phyloP scores from a whole-genome alignment of 2,329 filamentous ascomycete genomes.

The Emydomyces testavorans region DNA sequence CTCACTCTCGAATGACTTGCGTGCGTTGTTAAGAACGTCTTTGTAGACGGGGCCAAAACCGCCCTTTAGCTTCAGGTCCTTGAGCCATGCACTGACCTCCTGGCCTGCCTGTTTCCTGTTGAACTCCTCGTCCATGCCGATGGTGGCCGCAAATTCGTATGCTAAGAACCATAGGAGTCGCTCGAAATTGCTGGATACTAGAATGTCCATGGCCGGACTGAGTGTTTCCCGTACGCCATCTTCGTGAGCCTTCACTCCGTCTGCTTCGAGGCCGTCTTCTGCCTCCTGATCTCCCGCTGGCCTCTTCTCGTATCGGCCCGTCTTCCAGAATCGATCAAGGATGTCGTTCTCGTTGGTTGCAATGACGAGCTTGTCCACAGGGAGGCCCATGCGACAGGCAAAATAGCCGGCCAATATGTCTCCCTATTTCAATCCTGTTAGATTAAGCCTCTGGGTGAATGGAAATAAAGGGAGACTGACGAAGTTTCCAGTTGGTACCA shows the following conservation, averaged over 20 bases:
- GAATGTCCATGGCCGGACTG: constrained; percentile 93
- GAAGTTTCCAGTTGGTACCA: constrained; percentile 93
- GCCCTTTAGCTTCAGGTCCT: constrained; percentile 65
- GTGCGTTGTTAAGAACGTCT: constrained; percentile 61
- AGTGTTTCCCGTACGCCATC: constrained; percentile 81
- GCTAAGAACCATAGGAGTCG: constrained; percentile 87
- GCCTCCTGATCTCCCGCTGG: background rate
- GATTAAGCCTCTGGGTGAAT: background rate
- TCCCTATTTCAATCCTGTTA: no score
- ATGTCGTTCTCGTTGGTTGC: constrained; percentile 98
- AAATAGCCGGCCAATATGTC: constrained; percentile 62
- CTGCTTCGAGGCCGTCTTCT: constrained; percentile 52
- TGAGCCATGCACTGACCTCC: constrained; percentile 67
- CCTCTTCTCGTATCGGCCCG: constrained; percentile 67
- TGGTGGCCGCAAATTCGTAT: constrained; percentile 60
- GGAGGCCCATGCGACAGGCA: constrained; percentile 78
- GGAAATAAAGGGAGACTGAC: constrained; percentile 60
- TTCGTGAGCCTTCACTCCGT: no score
- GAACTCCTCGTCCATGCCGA: no score
- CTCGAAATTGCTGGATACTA: constrained; percentile 95
- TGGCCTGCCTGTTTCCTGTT: constrained; percentile 48
- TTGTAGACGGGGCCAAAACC: constrained; percentile 70
- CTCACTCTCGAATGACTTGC: constrained; percentile 70
- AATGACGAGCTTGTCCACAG: constrained; percentile 75
- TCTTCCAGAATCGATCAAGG: constrained; percentile 86